Conservation (phyloP, 805 yeast genomes). For the Yamadazyma endophytica region DNA sequence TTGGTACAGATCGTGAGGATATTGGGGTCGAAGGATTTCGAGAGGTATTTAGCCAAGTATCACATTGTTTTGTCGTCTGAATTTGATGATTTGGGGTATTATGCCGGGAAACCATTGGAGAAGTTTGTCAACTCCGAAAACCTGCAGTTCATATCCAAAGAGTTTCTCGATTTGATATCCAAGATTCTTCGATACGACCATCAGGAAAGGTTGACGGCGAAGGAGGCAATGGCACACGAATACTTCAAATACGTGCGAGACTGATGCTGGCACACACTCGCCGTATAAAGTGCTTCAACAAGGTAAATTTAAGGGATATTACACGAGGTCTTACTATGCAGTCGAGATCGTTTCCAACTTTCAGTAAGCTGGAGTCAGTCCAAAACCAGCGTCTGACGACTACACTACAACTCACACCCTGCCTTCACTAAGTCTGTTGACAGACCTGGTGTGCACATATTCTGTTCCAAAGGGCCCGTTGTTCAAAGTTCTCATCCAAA, state of each 20-base stretch:
- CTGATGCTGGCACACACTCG: no score
- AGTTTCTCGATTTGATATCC: conserved; percentile 78
- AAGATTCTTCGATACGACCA: conserved; percentile 80
- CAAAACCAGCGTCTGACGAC: no score
- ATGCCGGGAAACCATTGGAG: conserved; percentile 83
- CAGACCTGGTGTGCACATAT: no score
- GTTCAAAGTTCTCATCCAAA: no score
- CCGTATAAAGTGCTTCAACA: no score
- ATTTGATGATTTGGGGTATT: conserved; percentile 62
- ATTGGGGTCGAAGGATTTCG: conserved; percentile 77
- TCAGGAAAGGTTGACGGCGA: conserved; percentile 80
- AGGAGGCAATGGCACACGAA: conserved; percentile 76
- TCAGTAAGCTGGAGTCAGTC: no score
- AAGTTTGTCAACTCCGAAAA: conserved; percentile 69
- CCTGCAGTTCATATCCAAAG: conserved; percentile 58
- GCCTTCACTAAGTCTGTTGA: no score
- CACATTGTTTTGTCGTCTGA: conserved; percentile 66
- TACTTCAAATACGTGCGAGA: conserved; percentile 24
- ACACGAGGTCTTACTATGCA: no score
- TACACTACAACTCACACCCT: no score
- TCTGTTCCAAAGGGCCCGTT: no score
- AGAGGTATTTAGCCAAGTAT: conserved; percentile 66
- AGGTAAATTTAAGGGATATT: no score
- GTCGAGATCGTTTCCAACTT: no score
- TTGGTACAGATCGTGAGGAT: conserved; percentile 84